Evolutionary conservation across 2,329 filamentous ascomycete genomes (phyloP).

Genomic region (Iodosphaeria phyllophila): DNA sequence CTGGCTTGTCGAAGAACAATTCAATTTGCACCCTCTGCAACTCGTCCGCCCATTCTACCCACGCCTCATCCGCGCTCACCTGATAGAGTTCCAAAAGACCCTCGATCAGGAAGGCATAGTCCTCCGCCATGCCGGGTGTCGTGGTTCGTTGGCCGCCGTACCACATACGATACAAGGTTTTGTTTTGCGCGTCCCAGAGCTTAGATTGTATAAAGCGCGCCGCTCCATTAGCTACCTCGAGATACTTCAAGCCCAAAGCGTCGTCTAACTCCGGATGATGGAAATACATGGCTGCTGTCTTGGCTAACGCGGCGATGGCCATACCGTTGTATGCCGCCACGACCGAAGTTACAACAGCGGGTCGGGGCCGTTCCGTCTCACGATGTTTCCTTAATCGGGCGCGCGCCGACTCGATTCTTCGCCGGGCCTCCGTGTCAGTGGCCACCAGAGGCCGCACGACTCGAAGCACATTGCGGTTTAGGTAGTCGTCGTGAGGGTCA

Average conservation of each 20-base stretch:
- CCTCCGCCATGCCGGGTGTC: conserved; percentile 68
- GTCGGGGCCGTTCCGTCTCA: conserved; percentile 55
- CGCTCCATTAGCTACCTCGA: conserved; percentile 46
- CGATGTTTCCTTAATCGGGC: conserved; percentile 52
- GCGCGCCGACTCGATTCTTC: conserved; percentile 48
- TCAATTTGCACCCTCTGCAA: conserved; percentile 60
- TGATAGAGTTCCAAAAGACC: conserved; percentile 75
- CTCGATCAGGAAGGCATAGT: conserved; percentile 78
- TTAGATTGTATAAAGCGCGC: conserved; percentile 53
- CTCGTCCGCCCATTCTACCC: conserved; percentile 63
- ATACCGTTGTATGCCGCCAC: conserved; percentile 79
- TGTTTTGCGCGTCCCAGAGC: conserved; percentile 47
- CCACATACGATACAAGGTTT: conserved; percentile 57
- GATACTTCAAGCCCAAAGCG: conserved; percentile 33
- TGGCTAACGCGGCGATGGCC: conserved; percentile 65
- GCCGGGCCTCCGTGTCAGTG: conserved; percentile 44
- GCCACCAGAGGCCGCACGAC: conserved; percentile 48
- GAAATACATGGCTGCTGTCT: conserved; percentile 53
- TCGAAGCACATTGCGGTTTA: conserved; percentile 78
- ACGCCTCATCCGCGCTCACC: conserved; percentile 56
- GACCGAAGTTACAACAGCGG: conserved; percentile 73
- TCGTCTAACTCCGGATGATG: conserved; percentile 36
- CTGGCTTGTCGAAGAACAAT: conserved; percentile 54
- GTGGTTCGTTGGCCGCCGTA: conserved; percentile 43
- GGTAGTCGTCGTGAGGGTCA: conserved; percentile 84